A percentile compares a stretch with the other conserved stretches of the same genome.
Conservation (phyloP, 2,329 filamentous ascomycete species). For the Diplodia sapinea region DNA sequence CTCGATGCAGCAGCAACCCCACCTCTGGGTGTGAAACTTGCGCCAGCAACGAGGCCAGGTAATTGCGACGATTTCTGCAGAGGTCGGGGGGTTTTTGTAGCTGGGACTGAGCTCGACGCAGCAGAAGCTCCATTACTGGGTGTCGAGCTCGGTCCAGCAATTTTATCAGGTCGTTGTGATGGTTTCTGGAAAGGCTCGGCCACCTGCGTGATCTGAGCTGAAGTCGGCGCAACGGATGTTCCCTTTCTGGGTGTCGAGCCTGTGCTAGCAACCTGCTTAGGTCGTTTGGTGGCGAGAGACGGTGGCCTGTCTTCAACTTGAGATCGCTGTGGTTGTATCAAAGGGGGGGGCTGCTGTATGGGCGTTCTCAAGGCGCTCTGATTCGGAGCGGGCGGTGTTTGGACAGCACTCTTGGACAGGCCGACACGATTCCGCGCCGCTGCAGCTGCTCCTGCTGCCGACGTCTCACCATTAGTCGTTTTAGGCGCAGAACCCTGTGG, state of each 20-base stretch:
- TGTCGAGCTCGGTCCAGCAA: too few relatives aligned
- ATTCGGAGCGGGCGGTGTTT: neutral
- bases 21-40: too few relatives aligned
- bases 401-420: neutral
- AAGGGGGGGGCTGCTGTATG: neutral
- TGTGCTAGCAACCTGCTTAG: too few relatives aligned
- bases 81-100: too few relatives aligned
- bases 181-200: too few relatives aligned
- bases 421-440: neutral
- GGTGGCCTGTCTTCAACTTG: neutral
- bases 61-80: too few relatives aligned
- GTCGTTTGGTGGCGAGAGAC: neutral
- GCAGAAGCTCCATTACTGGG: too few relatives aligned
- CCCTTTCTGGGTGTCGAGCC: neutral
- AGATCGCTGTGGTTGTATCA: neutral
- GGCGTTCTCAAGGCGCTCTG: neutral
- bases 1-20: too few relatives aligned
- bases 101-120: too few relatives aligned
- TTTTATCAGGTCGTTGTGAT: too few relatives aligned
- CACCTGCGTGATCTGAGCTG: neutral
- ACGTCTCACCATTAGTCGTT: too few relatives aligned
- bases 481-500: neutral
- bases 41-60: neutral
- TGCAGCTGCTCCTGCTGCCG: neutral
- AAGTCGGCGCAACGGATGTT: neutral